Evolutionary conservation across 73 alveolate species (phyloP).

Genomic region (Loxodes magnus): DNA sequence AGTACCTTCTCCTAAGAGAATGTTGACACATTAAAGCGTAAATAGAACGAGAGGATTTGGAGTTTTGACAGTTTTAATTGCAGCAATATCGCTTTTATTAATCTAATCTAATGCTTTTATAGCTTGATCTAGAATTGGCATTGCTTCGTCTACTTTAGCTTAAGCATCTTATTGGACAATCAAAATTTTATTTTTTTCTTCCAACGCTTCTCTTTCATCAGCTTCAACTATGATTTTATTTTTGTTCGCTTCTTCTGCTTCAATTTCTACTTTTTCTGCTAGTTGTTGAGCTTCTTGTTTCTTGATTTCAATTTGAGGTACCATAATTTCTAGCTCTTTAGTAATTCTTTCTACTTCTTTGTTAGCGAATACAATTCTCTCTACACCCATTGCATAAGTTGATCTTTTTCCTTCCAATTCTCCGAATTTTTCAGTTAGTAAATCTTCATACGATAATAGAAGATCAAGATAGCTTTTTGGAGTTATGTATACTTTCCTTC

Average conservation of each 20-base stretch:
- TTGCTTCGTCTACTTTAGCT: slow-evolving; percentile 86
- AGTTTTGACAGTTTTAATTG: slow-evolving; percentile 53
- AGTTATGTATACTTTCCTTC: slow-evolving; percentile 95
- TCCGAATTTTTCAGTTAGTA: slow-evolving; percentile 32
- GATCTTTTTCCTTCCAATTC: slow-evolving; percentile 56
- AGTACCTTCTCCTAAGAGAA: slow-evolving; percentile 65
- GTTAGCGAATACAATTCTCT: slow-evolving; percentile 69
- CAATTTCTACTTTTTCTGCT: slow-evolving; percentile 33
- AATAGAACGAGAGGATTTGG: slow-evolving; percentile 74
- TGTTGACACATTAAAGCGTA: slow-evolving; percentile 66
- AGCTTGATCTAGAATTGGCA: slow-evolving; percentile 95
- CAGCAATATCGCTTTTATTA: slow-evolving; percentile 49
- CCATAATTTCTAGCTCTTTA: slow-evolving; percentile 70
- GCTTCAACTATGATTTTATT: slow-evolving; percentile 70
- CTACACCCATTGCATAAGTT: slow-evolving; percentile 41
- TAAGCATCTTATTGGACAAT: slow-evolving; percentile 87
- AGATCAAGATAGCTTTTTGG: slow-evolving; percentile 98
- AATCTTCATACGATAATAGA: slow-evolving; percentile 47
- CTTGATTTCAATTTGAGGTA: slow-evolving; percentile 76
- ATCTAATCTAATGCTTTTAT: slow-evolving; percentile 88
- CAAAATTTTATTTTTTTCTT: slow-evolving; percentile 52
- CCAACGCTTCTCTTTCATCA: slow-evolving; percentile 86
- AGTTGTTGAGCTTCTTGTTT: slow-evolving; percentile 52
- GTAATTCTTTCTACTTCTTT: slow-evolving; percentile 53
- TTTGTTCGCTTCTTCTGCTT: slow-evolving; percentile 48